phyloP scores from a whole-genome alignment of 495 filamentous ascomycete species.

The Jackrogersella minutella region DNA sequence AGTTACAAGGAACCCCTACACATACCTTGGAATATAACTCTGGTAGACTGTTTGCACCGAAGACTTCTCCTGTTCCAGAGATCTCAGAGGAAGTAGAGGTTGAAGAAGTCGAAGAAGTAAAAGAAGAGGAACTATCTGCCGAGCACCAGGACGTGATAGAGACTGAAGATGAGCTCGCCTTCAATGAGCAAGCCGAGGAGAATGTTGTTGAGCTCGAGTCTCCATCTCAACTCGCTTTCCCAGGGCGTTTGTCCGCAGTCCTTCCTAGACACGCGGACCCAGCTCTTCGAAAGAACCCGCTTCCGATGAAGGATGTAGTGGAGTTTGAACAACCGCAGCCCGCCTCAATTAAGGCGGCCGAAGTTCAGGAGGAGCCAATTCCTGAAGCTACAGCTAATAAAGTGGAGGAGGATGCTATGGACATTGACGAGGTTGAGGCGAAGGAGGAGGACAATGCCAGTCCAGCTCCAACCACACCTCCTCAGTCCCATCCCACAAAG shows the following conservation, averaged over 20 bases:
- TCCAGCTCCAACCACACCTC: slow-evolving; percentile 42
- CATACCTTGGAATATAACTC: not conserved
- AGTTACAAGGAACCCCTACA: slow-evolving; percentile 22
- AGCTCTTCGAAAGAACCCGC: slow-evolving; percentile 42
- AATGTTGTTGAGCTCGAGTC: slow-evolving; percentile 40
- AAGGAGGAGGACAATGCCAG: slow-evolving; percentile 18
- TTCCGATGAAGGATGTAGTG: slow-evolving; percentile 21
- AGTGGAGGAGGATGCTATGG: slow-evolving; percentile 48
- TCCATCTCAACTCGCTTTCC: slow-evolving; percentile 51
- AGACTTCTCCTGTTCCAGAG: slow-evolving; percentile 12
- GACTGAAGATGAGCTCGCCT: slow-evolving; percentile 12
- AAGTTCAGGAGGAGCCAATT: slow-evolving; percentile 30
- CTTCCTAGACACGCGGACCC: slow-evolving; percentile 59
- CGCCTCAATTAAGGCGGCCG: not conserved
- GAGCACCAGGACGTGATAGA: slow-evolving; percentile 31
- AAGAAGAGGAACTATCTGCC: slow-evolving; percentile 11
- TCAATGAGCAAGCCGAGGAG: slow-evolving; percentile 11
- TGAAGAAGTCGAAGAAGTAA: slow-evolving; percentile 16
- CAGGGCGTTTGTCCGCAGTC: slow-evolving; percentile 61
- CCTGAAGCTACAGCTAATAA: slow-evolving; percentile 49
- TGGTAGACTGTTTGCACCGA: slow-evolving; percentile 21
- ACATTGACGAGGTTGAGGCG: slow-evolving; percentile 40
- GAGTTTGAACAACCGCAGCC: slow-evolving; percentile 16
- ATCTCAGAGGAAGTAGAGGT: no score
- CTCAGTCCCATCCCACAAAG: slow-evolving; percentile 43